phyloP scores from a whole-genome alignment of 2,329 filamentous ascomycete species.

The Alternaria incomplexa region DNA sequence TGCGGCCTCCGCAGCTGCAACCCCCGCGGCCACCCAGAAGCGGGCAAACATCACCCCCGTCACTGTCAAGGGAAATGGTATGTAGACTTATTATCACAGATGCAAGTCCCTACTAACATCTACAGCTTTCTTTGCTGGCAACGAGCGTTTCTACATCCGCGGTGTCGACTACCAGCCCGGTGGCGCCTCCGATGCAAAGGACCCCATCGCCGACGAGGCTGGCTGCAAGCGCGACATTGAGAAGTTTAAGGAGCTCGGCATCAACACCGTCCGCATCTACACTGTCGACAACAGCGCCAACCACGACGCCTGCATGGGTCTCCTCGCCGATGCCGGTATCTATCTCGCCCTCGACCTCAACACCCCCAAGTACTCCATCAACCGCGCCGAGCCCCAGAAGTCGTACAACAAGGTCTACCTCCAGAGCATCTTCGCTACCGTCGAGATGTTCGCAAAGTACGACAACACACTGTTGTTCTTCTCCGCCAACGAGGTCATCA shows the following conservation, averaged over 20 bases:
- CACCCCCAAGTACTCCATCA: conserved; percentile 87
- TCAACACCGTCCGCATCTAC: conserved; percentile 94
- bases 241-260: conserved; percentile 81
- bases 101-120: conserved; percentile 26
- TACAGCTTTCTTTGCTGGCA: conserved; percentile 66
- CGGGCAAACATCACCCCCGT: conserved; percentile 58
- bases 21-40: conserved; percentile 46
- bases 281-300: conserved; percentile 83
- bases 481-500: conserved; percentile 80
- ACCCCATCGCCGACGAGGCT: conserved; percentile 75
- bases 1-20: conserved; percentile 54
- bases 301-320: conserved; percentile 86
- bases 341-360: conserved; percentile 93
- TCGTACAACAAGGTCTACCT: conserved; percentile 91
- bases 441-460: conserved; percentile 83
- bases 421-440: conserved; percentile 84
- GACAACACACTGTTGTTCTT: conserved; percentile 87
- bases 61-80: conserved; percentile 68
- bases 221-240: conserved; percentile 80
- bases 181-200: conserved; percentile 66
- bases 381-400: conserved; percentile 71
- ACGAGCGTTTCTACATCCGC: conserved; percentile 66
- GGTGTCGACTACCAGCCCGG: conserved; percentile 71
- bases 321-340: conserved; percentile 82
- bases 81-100: conserved; percentile 12